Conservation (phyloP, 2,329 filamentous ascomycete species). For the Fusarium phyllophilum region DNA sequence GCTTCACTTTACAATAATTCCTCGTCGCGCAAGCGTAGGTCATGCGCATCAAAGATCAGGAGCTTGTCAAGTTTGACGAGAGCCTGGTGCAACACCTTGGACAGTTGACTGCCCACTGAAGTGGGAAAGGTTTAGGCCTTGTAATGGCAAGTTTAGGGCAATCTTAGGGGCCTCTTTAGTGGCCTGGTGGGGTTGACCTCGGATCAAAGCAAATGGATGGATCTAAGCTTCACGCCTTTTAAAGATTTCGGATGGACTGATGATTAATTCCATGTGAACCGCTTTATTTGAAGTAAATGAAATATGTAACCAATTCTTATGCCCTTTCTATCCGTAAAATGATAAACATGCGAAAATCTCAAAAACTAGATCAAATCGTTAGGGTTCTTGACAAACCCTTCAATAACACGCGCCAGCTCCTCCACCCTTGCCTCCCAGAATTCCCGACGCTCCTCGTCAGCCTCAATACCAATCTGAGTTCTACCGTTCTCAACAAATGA, state of each 20-base stretch:
- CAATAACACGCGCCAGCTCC: slow-evolving; percentile 34
- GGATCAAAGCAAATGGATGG: too few relatives aligned
- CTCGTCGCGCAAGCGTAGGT: accelerated
- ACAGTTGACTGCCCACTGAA: too few relatives aligned
- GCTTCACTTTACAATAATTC: background rate
- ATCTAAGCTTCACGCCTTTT: background rate
- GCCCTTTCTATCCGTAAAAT: background rate
- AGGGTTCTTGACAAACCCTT: slow-evolving; percentile 28
- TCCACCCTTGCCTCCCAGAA: slow-evolving; percentile 43
- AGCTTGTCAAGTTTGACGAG: background rate
- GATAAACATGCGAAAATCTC: background rate
- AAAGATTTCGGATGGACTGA: background rate
- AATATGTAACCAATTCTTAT: background rate
- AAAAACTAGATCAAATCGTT: slow-evolving; percentile 12
- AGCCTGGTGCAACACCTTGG: background rate
- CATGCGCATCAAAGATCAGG: background rate
- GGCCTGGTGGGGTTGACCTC: background rate
- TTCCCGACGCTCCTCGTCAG: slow-evolving; percentile 40
- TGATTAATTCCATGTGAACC: background rate
- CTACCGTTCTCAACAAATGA: slow-evolving; percentile 40
- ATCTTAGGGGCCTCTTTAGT: background rate
- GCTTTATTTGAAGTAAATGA: background rate
- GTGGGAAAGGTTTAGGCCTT: too few relatives aligned
- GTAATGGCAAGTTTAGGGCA: background rate
- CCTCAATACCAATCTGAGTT: slow-evolving; percentile 43